Evolutionary conservation across 306 rosid genomes (phyloP).

Genomic region (Parietaria judaica): DNA sequence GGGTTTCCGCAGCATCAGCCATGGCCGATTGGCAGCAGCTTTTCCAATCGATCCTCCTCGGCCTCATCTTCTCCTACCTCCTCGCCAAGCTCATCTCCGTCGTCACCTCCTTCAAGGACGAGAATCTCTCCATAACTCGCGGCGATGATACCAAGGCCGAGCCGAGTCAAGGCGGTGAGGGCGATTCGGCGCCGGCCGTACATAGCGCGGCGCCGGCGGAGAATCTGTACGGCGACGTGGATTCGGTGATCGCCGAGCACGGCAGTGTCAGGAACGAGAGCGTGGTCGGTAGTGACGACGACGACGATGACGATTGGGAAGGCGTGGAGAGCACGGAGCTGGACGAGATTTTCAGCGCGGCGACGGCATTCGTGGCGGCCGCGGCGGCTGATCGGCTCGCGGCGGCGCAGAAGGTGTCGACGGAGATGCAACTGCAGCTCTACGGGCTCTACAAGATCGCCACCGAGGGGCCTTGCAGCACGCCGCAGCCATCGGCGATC

Average conservation of each 20-base stretch:
- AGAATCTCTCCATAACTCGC: constrained; percentile 57
- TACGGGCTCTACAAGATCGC: constrained; percentile 92
- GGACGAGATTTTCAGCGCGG: constrained; percentile 84
- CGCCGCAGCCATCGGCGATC: constrained; percentile 82
- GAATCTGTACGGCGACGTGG: constrained; percentile 30
- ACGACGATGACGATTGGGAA: constrained; percentile 92
- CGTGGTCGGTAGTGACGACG: constrained; percentile 26
- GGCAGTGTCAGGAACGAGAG: constrained; percentile 75
- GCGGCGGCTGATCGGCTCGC: constrained; percentile 85
- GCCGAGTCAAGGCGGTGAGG: constrained; percentile 1
- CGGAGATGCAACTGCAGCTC: constrained; percentile 67
- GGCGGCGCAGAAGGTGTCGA: constrained; percentile 59
- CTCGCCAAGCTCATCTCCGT: constrained; percentile 90
- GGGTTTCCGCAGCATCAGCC: constrained; percentile 7
- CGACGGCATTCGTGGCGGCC: constrained; percentile 81
- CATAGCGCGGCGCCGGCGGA: constrained; percentile 11
- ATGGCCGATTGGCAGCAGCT: constrained; percentile 86
- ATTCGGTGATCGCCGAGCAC: constrained; percentile 80
- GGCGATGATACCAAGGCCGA: constrained; percentile 2
- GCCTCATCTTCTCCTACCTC: constrained; percentile 89
- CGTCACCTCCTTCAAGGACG: constrained; percentile 80
- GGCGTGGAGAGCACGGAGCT: constrained; percentile 93
- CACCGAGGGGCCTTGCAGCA: constrained; percentile 90
- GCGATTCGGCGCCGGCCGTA: neutral
- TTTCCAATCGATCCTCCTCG: constrained; percentile 63